Base-by-base conservation (phyloP, 75 land plant genomes). In the Chamaecyparis obtusa region DNA sequence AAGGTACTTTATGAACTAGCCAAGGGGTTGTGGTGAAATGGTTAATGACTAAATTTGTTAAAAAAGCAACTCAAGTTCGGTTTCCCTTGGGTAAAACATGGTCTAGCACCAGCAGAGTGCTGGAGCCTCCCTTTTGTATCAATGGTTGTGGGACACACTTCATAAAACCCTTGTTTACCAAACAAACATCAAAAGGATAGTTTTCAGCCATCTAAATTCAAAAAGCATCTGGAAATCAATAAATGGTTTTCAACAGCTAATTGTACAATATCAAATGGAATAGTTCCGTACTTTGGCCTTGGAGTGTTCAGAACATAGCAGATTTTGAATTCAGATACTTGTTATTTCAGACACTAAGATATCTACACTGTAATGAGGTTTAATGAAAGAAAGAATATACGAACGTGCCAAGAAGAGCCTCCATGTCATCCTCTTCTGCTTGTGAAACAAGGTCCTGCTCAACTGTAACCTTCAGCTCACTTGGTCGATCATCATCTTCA, bases 361-460 rank as follows among this genome's bases (percentile, higher is more conserved):
- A n/a, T 11, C n/a, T 86, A 49, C 55, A 30, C 16, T 17, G 51
- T 87, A 30, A 85, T 82, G 56, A 89, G 46, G 82, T 46, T 49
- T 39, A 84, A 57, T 86, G 7, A 74, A 27, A 55, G 85, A 55
- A 27, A 55, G 64, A 84, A 32, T 85, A 85, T 57, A 91, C 99
- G 48, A 89, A 98, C 99, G 95, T 94, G 88, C 95, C 99, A 88
- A 98, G 92, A 82, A 98, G 95, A 85, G 99, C 99, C 87, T 98
- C 97, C 96, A 97, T 97, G 87, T 98, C 99, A 83, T 98, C 99
- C 83, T 98, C 99, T 89, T 97, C 99, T 72, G 96, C 96, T 91
- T 97, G 99, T 14, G 96, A 95, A 85, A 95, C 97, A 85, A 98
- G 96, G 76, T 98, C 99, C 87, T 88, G 94, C 87, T 98, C 99